Evolutionary conservation across 331 rosid species (phyloP).

Genomic region (Arachis monticola): DNA sequence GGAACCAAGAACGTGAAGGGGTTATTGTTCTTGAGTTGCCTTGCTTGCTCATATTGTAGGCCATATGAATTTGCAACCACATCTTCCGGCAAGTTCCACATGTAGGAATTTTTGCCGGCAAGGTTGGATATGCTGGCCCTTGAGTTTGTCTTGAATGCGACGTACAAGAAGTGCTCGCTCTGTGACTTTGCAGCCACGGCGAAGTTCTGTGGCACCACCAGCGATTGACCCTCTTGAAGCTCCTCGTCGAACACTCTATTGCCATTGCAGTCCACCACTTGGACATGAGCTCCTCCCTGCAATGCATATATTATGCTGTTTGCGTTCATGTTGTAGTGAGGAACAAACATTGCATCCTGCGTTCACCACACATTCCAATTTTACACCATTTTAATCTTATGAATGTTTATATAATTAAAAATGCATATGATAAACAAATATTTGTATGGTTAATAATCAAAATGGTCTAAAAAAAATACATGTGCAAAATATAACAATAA

Average conservation of each 20-base stretch:
- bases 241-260: constrained; percentile 49
- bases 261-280: constrained; percentile 62
- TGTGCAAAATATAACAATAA: too few species aligned
- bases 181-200: constrained; percentile 48
- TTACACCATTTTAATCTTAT: too few species aligned
- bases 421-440: too few species aligned
- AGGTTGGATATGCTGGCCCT: constrained; percentile 44
- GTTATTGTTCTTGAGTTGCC: constrained; percentile 46
- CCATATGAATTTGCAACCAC: constrained; percentile 49
- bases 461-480: too few species aligned
- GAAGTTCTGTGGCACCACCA: constrained; percentile 68
- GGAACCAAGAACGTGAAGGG: constrained; percentile 31
- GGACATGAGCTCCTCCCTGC: constrained; percentile 58
- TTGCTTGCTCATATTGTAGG: constrained; percentile 46
- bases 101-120: constrained; percentile 50
- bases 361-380: background rate
- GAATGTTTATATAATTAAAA: too few species aligned
- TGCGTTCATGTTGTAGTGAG: constrained; percentile 70
- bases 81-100: constrained; percentile 53
- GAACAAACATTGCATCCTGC: constrained; percentile 60
- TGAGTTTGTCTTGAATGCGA: constrained; percentile 68
- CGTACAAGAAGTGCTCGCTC: constrained; percentile 56
- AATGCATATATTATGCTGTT: constrained; percentile 53
- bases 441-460: too few species aligned
- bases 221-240: constrained; percentile 48